phyloP scores from a whole-genome alignment of 75 land plant genomes.

The Chamaecyparis obtusa region DNA sequence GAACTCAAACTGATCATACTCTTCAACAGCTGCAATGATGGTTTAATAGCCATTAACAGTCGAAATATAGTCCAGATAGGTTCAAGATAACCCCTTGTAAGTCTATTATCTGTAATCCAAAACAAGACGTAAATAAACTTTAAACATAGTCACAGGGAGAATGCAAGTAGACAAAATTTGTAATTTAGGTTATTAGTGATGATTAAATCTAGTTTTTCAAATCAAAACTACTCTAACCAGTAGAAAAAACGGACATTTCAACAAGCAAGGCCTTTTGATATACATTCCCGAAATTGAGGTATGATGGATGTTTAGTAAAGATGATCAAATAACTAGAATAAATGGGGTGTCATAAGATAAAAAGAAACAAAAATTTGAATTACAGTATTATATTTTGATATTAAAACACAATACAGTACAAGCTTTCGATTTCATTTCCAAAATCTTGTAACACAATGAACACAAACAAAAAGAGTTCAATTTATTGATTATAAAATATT shows the following conservation, averaged over 20 bases:
- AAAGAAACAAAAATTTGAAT: background rate
- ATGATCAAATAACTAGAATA: background rate
- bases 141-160: background rate
- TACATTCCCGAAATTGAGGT: background rate
- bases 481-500: background rate
- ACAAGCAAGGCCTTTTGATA: background rate
- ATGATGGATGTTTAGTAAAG: background rate
- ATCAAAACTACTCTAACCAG: background rate
- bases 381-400: background rate
- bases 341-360: background rate
- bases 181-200: background rate
- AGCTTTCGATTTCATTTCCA: background rate
- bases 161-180: background rate
- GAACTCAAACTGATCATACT: background rate
- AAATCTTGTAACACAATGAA: background rate
- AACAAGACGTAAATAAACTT: background rate
- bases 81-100: background rate
- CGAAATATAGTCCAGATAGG: background rate
- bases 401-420: background rate
- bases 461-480: background rate
- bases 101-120: background rate
- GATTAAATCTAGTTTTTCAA: background rate
- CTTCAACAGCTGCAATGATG: background rate
- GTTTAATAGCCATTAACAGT: conserved; percentile 4
- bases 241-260: background rate